Conservation (phyloP, 202 grass and related monocot species). For the Cymbopogon flexuosus region DNA sequence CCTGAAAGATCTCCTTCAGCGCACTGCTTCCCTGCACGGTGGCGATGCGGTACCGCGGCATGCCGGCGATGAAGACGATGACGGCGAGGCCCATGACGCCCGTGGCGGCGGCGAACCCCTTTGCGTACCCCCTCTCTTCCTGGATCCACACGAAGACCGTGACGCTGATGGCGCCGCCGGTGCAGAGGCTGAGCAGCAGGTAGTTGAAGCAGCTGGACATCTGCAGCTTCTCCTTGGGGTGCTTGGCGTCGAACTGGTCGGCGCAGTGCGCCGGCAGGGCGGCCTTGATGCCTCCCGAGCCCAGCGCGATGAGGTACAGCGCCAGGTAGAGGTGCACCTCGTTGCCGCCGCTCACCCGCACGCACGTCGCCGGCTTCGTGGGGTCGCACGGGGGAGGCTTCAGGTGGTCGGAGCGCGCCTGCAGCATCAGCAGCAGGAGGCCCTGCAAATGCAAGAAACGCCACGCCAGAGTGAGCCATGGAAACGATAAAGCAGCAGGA, state of each 20-base stretch:
- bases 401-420: conserved; percentile 47
- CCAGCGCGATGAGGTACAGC: conserved; percentile 63
- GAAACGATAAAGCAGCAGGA: too few species aligned
- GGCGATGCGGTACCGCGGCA: conserved; percentile 44
- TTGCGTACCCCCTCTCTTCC: conserved; percentile 27
- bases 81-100: conserved; percentile 33
- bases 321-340: conserved; percentile 37
- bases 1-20: conserved; percentile 42
- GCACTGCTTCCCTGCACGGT: conserved; percentile 34
- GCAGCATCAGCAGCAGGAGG: conserved; percentile 50
- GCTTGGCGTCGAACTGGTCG: conserved; percentile 59
- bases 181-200: conserved; percentile 49
- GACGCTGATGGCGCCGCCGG: conserved; percentile 48
- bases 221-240: conserved; percentile 49
- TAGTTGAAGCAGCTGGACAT: conserved; percentile 85
- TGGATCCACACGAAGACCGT: conserved; percentile 58
- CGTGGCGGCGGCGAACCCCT: conserved; percentile 43
- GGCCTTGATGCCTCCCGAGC: conserved; percentile 62
- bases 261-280: conserved; percentile 57
- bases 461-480: too few species aligned
- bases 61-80: conserved; percentile 49
- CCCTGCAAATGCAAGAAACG: not conserved
- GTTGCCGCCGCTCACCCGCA: conserved; percentile 33
- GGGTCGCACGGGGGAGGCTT: conserved; percentile 19
- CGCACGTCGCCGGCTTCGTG: conserved; percentile 13